Percentiles rank a stretch among this genome's conserved stretches.
phyloP scores from a whole-genome alignment of 805 yeast species.

The Candida insectalens region DNA sequence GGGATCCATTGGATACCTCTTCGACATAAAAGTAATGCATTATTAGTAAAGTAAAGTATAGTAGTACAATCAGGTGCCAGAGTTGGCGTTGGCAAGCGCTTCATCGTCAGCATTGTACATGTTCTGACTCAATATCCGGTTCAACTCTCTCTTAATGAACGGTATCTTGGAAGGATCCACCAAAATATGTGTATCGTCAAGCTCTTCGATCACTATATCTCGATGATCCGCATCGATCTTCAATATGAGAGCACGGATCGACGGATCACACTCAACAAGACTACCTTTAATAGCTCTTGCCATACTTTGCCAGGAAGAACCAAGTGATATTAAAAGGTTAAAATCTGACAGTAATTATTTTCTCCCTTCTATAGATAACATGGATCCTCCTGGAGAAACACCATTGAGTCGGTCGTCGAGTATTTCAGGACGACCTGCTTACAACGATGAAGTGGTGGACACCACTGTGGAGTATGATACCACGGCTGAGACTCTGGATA shows the following conservation, averaged over 20 bases:
- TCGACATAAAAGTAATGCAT: too few relatives aligned
- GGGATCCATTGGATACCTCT: too few relatives aligned
- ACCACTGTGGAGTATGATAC: conserved; percentile 15
- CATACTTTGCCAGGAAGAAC: conserved; percentile 16
- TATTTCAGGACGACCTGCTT: background rate
- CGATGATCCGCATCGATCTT: conserved; percentile 70
- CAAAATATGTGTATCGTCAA: conserved; percentile 85
- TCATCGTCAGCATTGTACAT: conserved; percentile 83
- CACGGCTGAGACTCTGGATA: conserved; percentile 5
- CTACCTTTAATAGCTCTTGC: conserved; percentile 50
- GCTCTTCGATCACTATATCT: conserved; percentile 65
- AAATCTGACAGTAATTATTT: background rate
- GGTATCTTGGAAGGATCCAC: conserved; percentile 72
- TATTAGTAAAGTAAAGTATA: too few relatives aligned
- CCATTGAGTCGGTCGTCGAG: too few relatives aligned
- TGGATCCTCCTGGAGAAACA: background rate
- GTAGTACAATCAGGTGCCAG: too few relatives aligned
- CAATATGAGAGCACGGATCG: conserved; percentile 77
- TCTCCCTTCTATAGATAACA: background rate
- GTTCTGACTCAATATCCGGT: conserved; percentile 67
- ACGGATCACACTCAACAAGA: conserved; percentile 66
- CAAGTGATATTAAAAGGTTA: background rate
- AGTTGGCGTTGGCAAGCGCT: too few relatives aligned
- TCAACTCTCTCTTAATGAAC: conserved; percentile 68
- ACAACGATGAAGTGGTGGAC: conserved; percentile 16